These are phyloP conservation scores for Pseudisothecium myosuroides DNA, from an alignment of 225 moss, liverwort and hornwort genomes.

Conservation along the genomic window DNA sequence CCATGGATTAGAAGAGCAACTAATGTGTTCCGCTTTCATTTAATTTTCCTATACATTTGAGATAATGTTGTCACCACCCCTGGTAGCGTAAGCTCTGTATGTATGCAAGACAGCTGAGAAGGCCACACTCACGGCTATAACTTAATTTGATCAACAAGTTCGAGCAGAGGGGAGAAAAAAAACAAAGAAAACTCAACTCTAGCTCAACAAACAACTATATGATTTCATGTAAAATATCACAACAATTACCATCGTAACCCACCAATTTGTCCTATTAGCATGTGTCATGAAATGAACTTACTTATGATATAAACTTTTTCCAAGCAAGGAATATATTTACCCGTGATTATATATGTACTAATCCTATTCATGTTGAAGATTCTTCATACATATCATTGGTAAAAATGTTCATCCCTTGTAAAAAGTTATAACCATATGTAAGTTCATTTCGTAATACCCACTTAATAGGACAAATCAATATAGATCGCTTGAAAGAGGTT, in stretches of 20 bases:
- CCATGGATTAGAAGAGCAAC: neutral
- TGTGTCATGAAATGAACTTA: neutral
- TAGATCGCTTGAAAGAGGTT: neutral
- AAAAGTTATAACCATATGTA: neutral
- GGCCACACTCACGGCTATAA: neutral
- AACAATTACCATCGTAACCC: neutral
- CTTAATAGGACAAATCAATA: neutral
- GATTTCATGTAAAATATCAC: neutral
- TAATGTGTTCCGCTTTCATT: neutral
- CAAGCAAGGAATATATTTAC: neutral
- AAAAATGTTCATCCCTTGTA: neutral
- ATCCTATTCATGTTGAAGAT: neutral
- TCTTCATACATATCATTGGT: neutral
- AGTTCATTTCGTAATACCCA: neutral
- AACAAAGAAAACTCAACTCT: neutral
- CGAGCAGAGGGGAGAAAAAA: neutral
- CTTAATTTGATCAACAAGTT: neutral
- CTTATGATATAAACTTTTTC: neutral
- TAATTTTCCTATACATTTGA: neutral
- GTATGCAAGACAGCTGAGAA: neutral
- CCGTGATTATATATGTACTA: neutral
- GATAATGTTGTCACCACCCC: neutral
- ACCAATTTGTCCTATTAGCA: neutral
- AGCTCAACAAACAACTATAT: neutral
- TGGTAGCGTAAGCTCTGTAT: neutral